These are phyloP conservation scores for Lindgomyces ingoldianus DNA, from an alignment of 495 filamentous ascomycete species.

Conservation along the genomic window DNA sequence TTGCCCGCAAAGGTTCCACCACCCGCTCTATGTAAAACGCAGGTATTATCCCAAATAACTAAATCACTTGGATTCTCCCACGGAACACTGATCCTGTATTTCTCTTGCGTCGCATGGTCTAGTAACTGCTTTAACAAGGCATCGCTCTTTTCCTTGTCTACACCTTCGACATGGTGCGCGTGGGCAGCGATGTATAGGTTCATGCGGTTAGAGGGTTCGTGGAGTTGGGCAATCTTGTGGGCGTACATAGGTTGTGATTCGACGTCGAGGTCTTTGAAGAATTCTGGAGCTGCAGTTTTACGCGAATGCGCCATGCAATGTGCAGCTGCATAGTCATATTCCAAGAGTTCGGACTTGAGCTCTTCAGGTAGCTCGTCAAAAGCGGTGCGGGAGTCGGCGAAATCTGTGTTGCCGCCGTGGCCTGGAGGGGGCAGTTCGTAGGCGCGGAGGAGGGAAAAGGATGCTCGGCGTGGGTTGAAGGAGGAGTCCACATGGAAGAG, in stretches of 20 bases:
- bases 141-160: conserved; percentile 40
- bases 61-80: conserved; percentile 55
- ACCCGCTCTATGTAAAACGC: conserved; percentile 55
- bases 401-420: conserved; percentile 58
- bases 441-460: conserved; percentile 56
- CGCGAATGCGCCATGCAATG: conserved; percentile 58
- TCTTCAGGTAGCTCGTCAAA: conserved; percentile 52
- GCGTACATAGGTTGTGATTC: conserved; percentile 47
- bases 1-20: conserved; percentile 54
- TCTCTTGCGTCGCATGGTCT: conserved; percentile 50
- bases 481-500: conserved; percentile 60
- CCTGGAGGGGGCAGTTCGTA: conserved; percentile 52
- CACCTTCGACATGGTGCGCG: conserved; percentile 56
- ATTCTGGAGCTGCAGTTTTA: conserved; percentile 54
- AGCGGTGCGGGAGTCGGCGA: conserved; percentile 58
- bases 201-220: conserved; percentile 55
- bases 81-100: conserved; percentile 50
- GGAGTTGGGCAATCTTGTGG: conserved; percentile 53
- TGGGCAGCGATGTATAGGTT: conserved; percentile 59
- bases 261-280: conserved; percentile 52
- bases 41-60: conserved; percentile 62
- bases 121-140: conserved; percentile 51
- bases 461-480: conserved; percentile 61
- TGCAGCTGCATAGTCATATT: conserved; percentile 53
- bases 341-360: conserved; percentile 44